These are phyloP conservation scores for Termitomyces sp. DNA, from an alignment of 768 basidiomycete genomes.

Conservation along the genomic window DNA sequence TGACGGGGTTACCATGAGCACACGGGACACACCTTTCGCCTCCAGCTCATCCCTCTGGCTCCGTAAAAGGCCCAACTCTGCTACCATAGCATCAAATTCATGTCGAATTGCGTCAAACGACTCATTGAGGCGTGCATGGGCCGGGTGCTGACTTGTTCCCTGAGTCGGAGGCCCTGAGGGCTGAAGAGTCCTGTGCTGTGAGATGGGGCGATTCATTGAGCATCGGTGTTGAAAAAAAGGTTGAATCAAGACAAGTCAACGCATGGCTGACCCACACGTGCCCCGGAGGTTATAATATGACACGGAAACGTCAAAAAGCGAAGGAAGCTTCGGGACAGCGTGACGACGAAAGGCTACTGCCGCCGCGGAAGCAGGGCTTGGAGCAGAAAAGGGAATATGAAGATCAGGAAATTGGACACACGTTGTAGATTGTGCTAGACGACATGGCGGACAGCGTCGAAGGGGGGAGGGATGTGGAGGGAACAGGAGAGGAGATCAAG, in stretches of 20 bases:
- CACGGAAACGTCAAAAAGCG: slow-evolving; percentile 19
- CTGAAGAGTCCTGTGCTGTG: slow-evolving; percentile 54
- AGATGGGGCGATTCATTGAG: slow-evolving; percentile 17
- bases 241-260: slow-evolving; percentile 9
- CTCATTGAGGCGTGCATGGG: slow-evolving; percentile 59
- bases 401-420: slow-evolving; percentile 24
- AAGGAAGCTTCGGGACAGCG: slow-evolving; percentile 8
- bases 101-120: slow-evolving; percentile 76
- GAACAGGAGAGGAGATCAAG: background rate
- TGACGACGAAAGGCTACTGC: slow-evolving; percentile 9
- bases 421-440: slow-evolving; percentile 28
- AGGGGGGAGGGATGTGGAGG: background rate
- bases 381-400: slow-evolving; percentile 8
- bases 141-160: slow-evolving; percentile 34
- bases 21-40: slow-evolving; percentile 62
- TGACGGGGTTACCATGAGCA: background rate
- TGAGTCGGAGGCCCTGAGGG: slow-evolving; percentile 45
- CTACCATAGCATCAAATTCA: slow-evolving; percentile 76
- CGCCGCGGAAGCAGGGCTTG: slow-evolving; percentile 3
- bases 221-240: slow-evolving; percentile 8
- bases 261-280: slow-evolving; percentile 19
- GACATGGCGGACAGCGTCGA: slow-evolving; percentile 16
- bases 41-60: slow-evolving; percentile 89
- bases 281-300: slow-evolving; percentile 14
- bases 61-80: slow-evolving; percentile 65